These are phyloP conservation scores for Entomophthora muscae DNA, from an alignment of 371 early-diverging fungal genomes.

Conservation along the genomic window DNA sequence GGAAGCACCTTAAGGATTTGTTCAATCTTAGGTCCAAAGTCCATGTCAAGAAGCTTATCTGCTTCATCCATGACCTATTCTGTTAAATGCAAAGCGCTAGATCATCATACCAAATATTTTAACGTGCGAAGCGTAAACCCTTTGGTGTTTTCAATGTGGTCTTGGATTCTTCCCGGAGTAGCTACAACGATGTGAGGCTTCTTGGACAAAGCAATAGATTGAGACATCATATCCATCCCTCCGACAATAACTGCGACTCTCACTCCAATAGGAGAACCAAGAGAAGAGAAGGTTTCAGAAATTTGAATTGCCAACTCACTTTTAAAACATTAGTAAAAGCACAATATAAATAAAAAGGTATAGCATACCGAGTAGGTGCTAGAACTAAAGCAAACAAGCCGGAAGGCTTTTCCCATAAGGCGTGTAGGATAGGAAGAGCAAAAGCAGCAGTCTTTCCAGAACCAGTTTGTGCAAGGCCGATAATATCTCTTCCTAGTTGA, in stretches of 20 bases:
- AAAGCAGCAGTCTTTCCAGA: slow-evolving; percentile 98
- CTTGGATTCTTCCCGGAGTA: slow-evolving; percentile 96
- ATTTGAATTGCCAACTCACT: slow-evolving; percentile 94
- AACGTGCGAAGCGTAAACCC: slow-evolving; percentile 72
- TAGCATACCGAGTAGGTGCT: slow-evolving; percentile 96
- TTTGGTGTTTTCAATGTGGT: slow-evolving; percentile 81
- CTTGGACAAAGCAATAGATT: slow-evolving; percentile 82
- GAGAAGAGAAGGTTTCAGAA: slow-evolving; percentile 76
- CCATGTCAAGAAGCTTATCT: slow-evolving; percentile 91
- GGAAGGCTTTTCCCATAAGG: slow-evolving; percentile 73
- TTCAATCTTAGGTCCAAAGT: slow-evolving; percentile 93
- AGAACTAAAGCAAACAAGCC: slow-evolving; percentile 87
- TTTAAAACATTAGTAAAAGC: neutral
- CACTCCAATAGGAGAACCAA: slow-evolving; percentile 88
- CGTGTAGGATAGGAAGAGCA: slow-evolving; percentile 88
- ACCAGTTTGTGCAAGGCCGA: slow-evolving; percentile 95
- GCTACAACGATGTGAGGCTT: slow-evolving; percentile 91
- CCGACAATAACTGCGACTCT: slow-evolving; percentile 88
- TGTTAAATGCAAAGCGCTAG: slow-evolving; percentile 10
- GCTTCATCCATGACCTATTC: slow-evolving; percentile 87
- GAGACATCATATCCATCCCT: slow-evolving; percentile 94
- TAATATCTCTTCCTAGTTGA: slow-evolving; percentile 79
- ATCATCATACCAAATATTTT: slow-evolving; percentile 48
- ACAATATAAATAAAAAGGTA: too few relatives aligned
- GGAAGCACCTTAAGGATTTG: slow-evolving; percentile 85